Evolutionary conservation across 2,329 filamentous ascomycete genomes (phyloP).

Genomic region (Chaetomium sp.): DNA sequence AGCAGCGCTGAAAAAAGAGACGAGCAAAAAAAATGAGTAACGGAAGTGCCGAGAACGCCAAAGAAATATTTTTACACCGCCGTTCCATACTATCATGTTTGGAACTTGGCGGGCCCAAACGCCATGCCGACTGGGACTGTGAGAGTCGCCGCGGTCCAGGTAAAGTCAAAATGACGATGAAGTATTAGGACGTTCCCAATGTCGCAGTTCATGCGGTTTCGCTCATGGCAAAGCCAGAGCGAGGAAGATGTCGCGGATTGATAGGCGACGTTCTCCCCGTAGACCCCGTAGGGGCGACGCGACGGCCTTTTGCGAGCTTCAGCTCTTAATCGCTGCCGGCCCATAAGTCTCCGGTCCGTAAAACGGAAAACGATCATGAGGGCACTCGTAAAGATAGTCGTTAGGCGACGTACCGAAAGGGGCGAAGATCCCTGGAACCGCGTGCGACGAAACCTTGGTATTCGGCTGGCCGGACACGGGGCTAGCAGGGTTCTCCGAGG

Average conservation of each 20-base stretch:
- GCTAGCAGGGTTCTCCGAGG: slow-evolving; percentile 25
- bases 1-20: not conserved
- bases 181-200: no score
- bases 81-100: not conserved
- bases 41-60: slow-evolving; percentile 1
- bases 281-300: not conserved
- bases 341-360: slow-evolving; percentile 42
- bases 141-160: not conserved
- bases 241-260: not conserved
- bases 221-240: no score
- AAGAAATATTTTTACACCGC: slow-evolving; percentile 7
- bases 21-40: not conserved
- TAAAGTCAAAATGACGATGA: no score
- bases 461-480: slow-evolving; percentile 28
- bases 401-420: slow-evolving; percentile 40
- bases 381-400: slow-evolving; percentile 37
- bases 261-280: not conserved
- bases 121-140: not conserved
- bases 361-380: slow-evolving; percentile 44
- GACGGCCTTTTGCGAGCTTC: slow-evolving; percentile 9
- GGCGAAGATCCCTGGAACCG: slow-evolving; percentile 38
- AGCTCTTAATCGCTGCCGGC: slow-evolving; percentile 43
- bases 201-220: no score
- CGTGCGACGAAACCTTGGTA: slow-evolving; percentile 37
- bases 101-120: no score